Conservation (phyloP, 2,329 filamentous ascomycete species). For the Talaromyces sp. region DNA sequence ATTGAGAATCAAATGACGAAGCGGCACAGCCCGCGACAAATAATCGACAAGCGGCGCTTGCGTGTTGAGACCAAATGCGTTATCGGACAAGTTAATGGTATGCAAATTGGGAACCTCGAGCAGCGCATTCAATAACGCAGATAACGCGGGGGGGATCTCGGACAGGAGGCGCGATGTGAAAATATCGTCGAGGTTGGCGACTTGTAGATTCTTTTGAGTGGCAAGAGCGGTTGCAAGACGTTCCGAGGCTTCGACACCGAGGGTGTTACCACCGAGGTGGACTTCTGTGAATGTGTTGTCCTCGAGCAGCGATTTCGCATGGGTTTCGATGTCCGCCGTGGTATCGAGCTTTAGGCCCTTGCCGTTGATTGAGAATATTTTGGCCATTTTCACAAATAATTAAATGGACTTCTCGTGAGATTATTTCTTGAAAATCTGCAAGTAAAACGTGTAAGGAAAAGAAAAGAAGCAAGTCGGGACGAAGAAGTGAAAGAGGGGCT, state of each 20-base stretch:
- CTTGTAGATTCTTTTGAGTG: constrained; percentile 75
- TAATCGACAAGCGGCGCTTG: constrained; percentile 91
- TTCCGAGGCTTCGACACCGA: constrained; percentile 84
- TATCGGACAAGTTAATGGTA: constrained; percentile 94
- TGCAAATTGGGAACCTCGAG: constrained; percentile 81
- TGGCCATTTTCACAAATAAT: constrained; percentile 24
- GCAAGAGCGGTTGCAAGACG: constrained; percentile 77
- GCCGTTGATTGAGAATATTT: constrained; percentile 81
- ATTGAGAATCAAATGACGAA: constrained; percentile 93
- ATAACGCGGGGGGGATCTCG: constrained; percentile 89
- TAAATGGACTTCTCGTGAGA: too few relatives aligned
- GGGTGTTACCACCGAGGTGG: constrained; percentile 81
- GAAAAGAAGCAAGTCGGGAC: neutral
- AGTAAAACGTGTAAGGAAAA: neutral
- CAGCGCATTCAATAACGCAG: constrained; percentile 77
- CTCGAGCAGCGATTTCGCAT: constrained; percentile 71
- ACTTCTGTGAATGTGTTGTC: constrained; percentile 74
- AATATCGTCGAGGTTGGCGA: constrained; percentile 92
- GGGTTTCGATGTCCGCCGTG: constrained; percentile 77
- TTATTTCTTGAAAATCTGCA: neutral
- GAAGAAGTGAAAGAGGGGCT: constrained; percentile 14
- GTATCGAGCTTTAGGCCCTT: constrained; percentile 90
- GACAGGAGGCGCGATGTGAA: constrained; percentile 90
- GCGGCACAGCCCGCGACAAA: constrained; percentile 78
- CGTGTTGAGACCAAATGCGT: constrained; percentile 94